phyloP scores from a whole-genome alignment of 2,329 filamentous ascomycete genomes.

The Nemania sp. region DNA sequence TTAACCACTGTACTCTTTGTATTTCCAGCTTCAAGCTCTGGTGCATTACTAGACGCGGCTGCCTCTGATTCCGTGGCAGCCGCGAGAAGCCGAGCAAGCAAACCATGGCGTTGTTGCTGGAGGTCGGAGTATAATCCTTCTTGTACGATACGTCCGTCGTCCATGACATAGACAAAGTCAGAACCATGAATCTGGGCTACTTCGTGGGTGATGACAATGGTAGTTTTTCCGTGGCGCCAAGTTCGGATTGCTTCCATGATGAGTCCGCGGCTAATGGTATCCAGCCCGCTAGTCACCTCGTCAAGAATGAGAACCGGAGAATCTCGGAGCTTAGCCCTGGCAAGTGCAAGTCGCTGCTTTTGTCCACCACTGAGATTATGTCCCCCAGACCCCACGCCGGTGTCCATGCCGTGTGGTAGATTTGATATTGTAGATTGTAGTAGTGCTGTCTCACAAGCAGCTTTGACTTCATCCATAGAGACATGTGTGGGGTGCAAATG shows the following conservation, averaged over 20 bases:
- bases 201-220: conserved; percentile 92
- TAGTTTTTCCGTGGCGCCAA: conserved; percentile 82
- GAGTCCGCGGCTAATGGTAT: conserved; percentile 67
- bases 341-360: conserved; percentile 78
- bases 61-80: conserved; percentile 22
- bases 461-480: conserved; percentile 57
- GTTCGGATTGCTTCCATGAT: conserved; percentile 75
- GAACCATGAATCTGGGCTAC: conserved; percentile 70
- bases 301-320: conserved; percentile 83
- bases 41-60: not conserved
- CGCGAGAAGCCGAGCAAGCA: conserved; percentile 51
- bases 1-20: conserved; percentile 19
- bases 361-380: conserved; percentile 81
- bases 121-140: conserved; percentile 66
- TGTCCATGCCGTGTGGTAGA: conserved; percentile 73
- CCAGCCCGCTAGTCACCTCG: conserved; percentile 84
- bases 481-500: conserved; percentile 52
- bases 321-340: conserved; percentile 75
- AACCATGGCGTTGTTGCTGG: conserved; percentile 44
- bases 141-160: conserved; percentile 68
- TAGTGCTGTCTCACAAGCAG: conserved; percentile 67
- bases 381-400: conserved; percentile 70
- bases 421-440: conserved; percentile 68
- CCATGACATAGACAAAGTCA: conserved; percentile 82
- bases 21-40: not conserved